A percentile compares a stretch with the other conserved stretches of the same genome.
phyloP scores from a whole-genome alignment of 2,329 filamentous ascomycete genomes.

The Colletotrichum sp. region DNA sequence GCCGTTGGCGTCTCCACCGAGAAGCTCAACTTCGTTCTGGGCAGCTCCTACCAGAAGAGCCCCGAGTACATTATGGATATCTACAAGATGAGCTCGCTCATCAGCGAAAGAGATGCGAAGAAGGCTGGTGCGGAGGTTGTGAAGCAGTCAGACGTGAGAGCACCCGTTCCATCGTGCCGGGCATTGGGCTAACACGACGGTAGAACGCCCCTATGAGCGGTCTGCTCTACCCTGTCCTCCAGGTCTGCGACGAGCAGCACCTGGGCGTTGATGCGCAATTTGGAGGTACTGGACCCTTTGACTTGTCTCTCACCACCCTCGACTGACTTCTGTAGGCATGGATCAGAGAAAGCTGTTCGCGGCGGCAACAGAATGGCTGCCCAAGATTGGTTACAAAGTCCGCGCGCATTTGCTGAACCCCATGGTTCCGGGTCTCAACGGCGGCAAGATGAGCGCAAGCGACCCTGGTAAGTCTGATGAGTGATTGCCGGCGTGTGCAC shows the following conservation, averaged over 20 bases:
- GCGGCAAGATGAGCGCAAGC: slow-evolving; percentile 87
- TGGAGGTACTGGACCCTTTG: slow-evolving; percentile 58
- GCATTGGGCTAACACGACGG: background rate
- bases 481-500: background rate
- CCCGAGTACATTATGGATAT: slow-evolving; percentile 84
- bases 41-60: slow-evolving; percentile 80
- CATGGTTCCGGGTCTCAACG: slow-evolving; percentile 86
- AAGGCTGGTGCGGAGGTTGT: slow-evolving; percentile 94
- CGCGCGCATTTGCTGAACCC: slow-evolving; percentile 71
- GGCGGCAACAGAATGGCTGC: slow-evolving; percentile 82
- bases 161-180: background rate
- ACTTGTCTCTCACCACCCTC: too few species aligned
- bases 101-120: slow-evolving; percentile 81
- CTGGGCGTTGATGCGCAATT: slow-evolving; percentile 89
- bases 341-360: slow-evolving; percentile 93
- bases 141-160: slow-evolving; percentile 72
- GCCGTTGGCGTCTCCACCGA: slow-evolving; percentile 80
- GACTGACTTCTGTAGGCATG: slow-evolving; percentile 39
- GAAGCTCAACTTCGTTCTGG: slow-evolving; percentile 82
- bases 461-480: slow-evolving; percentile 57
- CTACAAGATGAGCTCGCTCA: slow-evolving; percentile 74
- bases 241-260: slow-evolving; percentile 90
- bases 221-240: slow-evolving; percentile 84
- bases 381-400: slow-evolving; percentile 83
- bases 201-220: slow-evolving; percentile 67